Conservation (phyloP, 441 rosid species). For the Populus hybrid region DNA sequence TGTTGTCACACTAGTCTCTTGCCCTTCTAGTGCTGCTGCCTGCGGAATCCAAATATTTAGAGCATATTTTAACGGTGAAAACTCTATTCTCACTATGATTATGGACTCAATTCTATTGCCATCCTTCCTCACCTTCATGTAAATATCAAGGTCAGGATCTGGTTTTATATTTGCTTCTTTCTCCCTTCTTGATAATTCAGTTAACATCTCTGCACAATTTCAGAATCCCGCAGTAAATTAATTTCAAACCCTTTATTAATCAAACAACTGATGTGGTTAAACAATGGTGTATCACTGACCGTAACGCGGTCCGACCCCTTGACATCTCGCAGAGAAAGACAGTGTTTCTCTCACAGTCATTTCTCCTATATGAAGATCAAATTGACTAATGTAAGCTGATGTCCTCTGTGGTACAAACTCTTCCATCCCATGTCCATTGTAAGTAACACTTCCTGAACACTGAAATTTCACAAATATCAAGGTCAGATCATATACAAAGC, state of each 20-base stretch:
- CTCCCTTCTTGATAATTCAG: slow-evolving; percentile 58
- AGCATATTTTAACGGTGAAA: not conserved
- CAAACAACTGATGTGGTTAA: not conserved
- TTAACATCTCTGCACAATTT: slow-evolving; percentile 42
- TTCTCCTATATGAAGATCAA: slow-evolving; percentile 66
- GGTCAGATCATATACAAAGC: not conserved
- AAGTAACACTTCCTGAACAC: slow-evolving; percentile 53
- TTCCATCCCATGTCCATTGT: slow-evolving; percentile 60
- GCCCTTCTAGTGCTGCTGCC: slow-evolving; percentile 61
- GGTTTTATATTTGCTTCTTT: slow-evolving; percentile 61
- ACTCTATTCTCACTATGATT: not conserved
- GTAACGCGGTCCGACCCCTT: slow-evolving; percentile 57
- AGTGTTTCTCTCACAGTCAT: slow-evolving; percentile 72
- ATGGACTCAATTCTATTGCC: not conserved
- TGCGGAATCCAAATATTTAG: slow-evolving; percentile 18
- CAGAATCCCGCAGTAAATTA: not conserved
- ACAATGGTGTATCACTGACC: slow-evolving; percentile 25
- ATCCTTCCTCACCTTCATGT: slow-evolving; percentile 46
- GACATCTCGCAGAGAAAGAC: slow-evolving; percentile 65
- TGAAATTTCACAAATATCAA: slow-evolving; percentile 16
- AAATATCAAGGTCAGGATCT: slow-evolving; percentile 61
- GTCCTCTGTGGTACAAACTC: slow-evolving; percentile 65
- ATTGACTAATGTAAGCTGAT: slow-evolving; percentile 60
- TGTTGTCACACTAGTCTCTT: slow-evolving; percentile 47
- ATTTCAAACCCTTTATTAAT: not conserved